These are phyloP conservation scores for Ceratocystis alfenasii DNA, from an alignment of 2,329 filamentous ascomycete genomes.

Conservation along the genomic window DNA sequence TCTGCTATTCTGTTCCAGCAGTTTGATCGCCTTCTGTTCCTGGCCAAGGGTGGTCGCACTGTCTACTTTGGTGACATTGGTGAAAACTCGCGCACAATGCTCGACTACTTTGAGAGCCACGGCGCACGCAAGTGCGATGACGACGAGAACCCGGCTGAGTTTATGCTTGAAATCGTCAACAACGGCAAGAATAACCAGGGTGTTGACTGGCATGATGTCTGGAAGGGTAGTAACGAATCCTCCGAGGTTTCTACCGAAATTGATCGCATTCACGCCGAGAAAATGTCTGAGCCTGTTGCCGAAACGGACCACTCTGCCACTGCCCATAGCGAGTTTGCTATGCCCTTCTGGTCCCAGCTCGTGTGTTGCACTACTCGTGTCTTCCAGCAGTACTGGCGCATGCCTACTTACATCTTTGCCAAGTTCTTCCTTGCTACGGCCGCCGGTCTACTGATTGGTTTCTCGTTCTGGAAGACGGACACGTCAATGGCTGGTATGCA, in stretches of 20 bases:
- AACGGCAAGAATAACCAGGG: constrained; percentile 31
- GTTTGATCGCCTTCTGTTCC: constrained; percentile 51
- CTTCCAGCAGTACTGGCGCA: constrained; percentile 77
- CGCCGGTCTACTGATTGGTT: constrained; percentile 59
- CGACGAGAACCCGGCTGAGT: constrained; percentile 63
- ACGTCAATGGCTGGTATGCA: constrained; percentile 57
- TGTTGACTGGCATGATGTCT: constrained; percentile 56
- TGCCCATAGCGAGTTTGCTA: constrained; percentile 58
- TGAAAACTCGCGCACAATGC: constrained; percentile 43
- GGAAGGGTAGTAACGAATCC: constrained; percentile 44
- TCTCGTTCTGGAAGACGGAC: constrained; percentile 51
- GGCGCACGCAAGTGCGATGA: constrained; percentile 48
- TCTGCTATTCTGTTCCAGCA: constrained; percentile 41
- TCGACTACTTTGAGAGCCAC: constrained; percentile 52
- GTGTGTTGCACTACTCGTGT: constrained; percentile 53
- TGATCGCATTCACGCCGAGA: constrained; percentile 46
- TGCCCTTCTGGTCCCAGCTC: constrained; percentile 57
- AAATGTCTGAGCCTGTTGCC: constrained; percentile 24
- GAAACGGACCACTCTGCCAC: constrained; percentile 23
- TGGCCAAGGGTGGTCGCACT: constrained; percentile 52
- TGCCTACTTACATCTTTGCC: constrained; percentile 63
- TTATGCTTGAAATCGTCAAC: constrained; percentile 51
- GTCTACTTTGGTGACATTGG: constrained; percentile 61
- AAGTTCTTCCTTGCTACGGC: constrained; percentile 51
- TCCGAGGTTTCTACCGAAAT: constrained; percentile 48